Evolutionary conservation across 805 yeast genomes (phyloP).

Genomic region (Cyberlindnera saturnus): DNA sequence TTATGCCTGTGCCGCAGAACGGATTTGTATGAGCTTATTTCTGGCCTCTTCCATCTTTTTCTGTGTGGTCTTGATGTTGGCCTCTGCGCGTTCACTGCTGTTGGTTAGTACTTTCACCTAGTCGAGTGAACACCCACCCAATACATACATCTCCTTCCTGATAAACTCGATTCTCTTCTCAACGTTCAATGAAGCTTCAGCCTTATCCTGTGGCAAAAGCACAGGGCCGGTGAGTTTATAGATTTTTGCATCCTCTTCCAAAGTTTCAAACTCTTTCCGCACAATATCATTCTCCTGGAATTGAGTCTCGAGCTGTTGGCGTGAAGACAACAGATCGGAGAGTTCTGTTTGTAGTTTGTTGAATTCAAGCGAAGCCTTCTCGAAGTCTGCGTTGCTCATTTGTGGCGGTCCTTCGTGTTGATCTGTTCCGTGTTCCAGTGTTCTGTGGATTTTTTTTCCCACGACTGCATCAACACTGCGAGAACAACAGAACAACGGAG

Average conservation of each 20-base stretch:
- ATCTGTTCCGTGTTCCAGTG: neutral
- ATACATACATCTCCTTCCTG: constrained; percentile 56
- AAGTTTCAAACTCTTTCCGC: constrained; percentile 62
- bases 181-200: constrained; percentile 80
- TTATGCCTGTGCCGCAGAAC: constrained; percentile 25
- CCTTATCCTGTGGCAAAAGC: constrained; percentile 78
- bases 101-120: constrained; percentile 1
- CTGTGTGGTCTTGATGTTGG: constrained; percentile 53
- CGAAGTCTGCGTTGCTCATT: constrained; percentile 32
- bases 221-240: constrained; percentile 92
- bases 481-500: neutral
- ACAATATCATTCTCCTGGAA: constrained; percentile 91
- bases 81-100: constrained; percentile 55
- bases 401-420: constrained; percentile 1
- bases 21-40: constrained; percentile 42
- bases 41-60: constrained; percentile 53
- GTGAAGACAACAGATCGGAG: constrained; percentile 53
- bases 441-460: neutral
- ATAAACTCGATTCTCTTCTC: constrained; percentile 88
- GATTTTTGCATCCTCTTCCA: constrained; percentile 67
- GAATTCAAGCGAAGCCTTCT: constrained; percentile 39
- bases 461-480: neutral
- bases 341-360: constrained; percentile 40
- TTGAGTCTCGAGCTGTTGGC: constrained; percentile 91
- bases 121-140: neutral